Evolutionary conservation across 345 rosid genomes (phyloP), one percentile per base, ranked within the genome.

Genomic region (Cochlearia excelsa): DNA sequence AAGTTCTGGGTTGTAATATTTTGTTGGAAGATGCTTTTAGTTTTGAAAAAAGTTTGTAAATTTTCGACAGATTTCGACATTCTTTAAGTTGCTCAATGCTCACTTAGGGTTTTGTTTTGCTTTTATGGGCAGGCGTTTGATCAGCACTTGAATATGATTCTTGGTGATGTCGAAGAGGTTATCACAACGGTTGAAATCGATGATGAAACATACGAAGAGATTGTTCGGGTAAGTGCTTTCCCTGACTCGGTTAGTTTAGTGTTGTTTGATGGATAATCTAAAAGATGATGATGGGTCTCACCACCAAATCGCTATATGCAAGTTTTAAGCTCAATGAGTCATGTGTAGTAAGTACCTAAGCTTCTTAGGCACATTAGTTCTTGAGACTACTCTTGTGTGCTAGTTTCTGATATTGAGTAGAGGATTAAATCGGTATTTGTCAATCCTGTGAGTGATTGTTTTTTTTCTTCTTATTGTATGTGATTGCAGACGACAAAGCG

Each of bases 81-180:
- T 37, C 7, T 34, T 34, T 3, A 34, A 34, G 37, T 34, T 34
- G 23, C 23, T 34, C 6, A 37, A 37, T 37, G 40, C 5, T 3
- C 40, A 26, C 42, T 16, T 16, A 16, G 23, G 23, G 23, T 26
- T 60, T 26, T 65, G 10, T 23, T 1, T n/a, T 4, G 2, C 72
- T 67, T 52, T 0, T 67, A 56, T 43, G 42, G 37, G 42, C 86
- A 94, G 97, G 99, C 99, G 41, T 94, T 90, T 74, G 99, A 94
- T 83, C 97, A 94, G 80, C 99, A 94, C 79, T 76, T 94, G 63
- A 94, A 94, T 72, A 94, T 94, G 99, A 90, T 94, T 70, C 96
- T 94, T 27, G 99, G 97, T 55, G 97, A 94, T 67, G 99, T 94
- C 54, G 99, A 94, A 79, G 99, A 94, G 75, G 75, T 83, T 46